Conservation (phyloP, 2,329 filamentous ascomycete genomes). For the Diaporthe nobilis region DNA sequence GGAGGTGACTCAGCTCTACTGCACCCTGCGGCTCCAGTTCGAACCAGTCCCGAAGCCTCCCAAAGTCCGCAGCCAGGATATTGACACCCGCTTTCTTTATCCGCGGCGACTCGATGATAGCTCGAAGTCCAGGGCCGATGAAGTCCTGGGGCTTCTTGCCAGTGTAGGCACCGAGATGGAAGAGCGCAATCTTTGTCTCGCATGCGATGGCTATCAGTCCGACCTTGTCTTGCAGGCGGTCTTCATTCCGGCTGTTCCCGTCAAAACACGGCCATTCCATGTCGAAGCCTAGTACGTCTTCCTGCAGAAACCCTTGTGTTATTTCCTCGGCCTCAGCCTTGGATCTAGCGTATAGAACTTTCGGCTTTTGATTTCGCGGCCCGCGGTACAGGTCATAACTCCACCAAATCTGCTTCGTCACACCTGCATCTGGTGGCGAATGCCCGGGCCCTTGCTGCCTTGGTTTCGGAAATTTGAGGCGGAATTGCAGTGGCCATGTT, state of each 20-base stretch:
- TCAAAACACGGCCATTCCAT: slow-evolving; percentile 25
- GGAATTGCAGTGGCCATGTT: slow-evolving; percentile 24
- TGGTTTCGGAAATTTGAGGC: neutral
- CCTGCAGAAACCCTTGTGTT: neutral
- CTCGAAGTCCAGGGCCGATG: neutral
- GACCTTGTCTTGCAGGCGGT: slow-evolving; percentile 18
- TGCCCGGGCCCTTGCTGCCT: neutral
- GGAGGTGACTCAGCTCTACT: slow-evolving; percentile 30
- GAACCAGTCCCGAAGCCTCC: slow-evolving; percentile 3
- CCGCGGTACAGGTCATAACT: slow-evolving; percentile 22
- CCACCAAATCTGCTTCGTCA: slow-evolving; percentile 10
- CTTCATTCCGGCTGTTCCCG: slow-evolving; percentile 7
- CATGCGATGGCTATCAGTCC: slow-evolving; percentile 22
- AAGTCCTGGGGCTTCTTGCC: slow-evolving; percentile 40
- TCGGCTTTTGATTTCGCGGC: slow-evolving; percentile 15
- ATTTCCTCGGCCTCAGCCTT: slow-evolving; percentile 2
- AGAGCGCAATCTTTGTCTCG: slow-evolving; percentile 20
- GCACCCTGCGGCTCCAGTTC: slow-evolving; percentile 16
- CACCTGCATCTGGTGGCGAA: neutral
- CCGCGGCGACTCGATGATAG: neutral
- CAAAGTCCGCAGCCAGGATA: slow-evolving; percentile 34
- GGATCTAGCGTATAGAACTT: slow-evolving; percentile 18
- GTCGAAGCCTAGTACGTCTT: slow-evolving; percentile 18
- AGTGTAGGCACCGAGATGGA: slow-evolving; percentile 28
- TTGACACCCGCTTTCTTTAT: slow-evolving; percentile 18